Percentiles rank a stretch among this genome's conserved stretches.
Conservation (phyloP, 129 eudicot genomes). For the Centella asiatica region DNA sequence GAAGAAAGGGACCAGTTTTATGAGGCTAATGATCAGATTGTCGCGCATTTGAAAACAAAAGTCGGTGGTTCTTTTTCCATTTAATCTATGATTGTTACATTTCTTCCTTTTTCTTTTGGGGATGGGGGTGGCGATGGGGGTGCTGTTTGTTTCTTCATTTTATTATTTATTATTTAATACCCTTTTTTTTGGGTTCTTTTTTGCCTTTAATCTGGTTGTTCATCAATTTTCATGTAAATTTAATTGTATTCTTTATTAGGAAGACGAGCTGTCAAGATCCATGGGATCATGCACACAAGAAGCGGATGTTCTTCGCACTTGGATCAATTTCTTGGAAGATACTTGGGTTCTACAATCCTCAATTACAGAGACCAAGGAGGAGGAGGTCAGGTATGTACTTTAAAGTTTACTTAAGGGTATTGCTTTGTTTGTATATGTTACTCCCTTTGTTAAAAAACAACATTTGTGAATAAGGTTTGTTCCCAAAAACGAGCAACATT, state of each 20-base stretch:
- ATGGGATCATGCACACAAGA: slow-evolving; percentile 70
- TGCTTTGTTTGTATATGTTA: not conserved
- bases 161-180: not conserved
- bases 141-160: too few species aligned
- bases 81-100: not conserved
- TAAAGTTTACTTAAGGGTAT: not conserved
- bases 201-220: slow-evolving; percentile 9
- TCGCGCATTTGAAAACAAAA: slow-evolving; percentile 85
- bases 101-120: too few species aligned
- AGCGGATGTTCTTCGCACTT: slow-evolving; percentile 70
- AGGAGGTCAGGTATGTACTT: slow-evolving; percentile 55
- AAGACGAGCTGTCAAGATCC: slow-evolving; percentile 75
- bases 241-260: slow-evolving; percentile 35
- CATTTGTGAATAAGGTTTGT: too few species aligned
- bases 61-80: slow-evolving; percentile 17
- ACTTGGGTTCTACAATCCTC: slow-evolving; percentile 82
- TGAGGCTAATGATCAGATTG: slow-evolving; percentile 94
- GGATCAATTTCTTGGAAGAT: slow-evolving; percentile 97
- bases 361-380: slow-evolving; percentile 62
- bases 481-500: too few species aligned
- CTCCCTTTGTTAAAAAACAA: too few species aligned
- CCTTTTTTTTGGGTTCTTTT: not conserved
- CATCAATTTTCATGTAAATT: not conserved
- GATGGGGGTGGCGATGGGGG: too few species aligned
- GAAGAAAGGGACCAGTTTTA: slow-evolving; percentile 97